Base-by-base conservation (phyloP, 2,329 filamentous ascomycete genomes). In the Endocalyx cinctus region DNA sequence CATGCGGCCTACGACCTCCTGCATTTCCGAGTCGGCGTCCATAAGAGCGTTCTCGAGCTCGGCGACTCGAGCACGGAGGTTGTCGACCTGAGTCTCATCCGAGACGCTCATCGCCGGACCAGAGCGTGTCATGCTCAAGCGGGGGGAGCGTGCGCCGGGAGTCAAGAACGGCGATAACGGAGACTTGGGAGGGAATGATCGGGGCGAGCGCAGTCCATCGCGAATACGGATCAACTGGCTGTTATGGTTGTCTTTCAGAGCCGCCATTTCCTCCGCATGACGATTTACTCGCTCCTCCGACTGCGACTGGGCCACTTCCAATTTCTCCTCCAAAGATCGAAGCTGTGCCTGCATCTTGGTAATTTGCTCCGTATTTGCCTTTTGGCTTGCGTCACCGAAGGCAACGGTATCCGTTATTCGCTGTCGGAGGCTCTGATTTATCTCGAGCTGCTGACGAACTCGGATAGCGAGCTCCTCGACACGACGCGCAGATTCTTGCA, bases 371-470 rank as follows among this genome's bases (percentile, higher is more conserved):
- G 84, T 84, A 42, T 88, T 94, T 39, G 79, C 66, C 51, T 82
- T 81, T 57, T 94, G 89, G 49, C 92, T 87, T 19, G 74, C 72
- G 51, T 97, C 90, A 37, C 90, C 89, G 43, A 87, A 84, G 33
- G 78, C 69, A 23, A 97, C 85, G 2, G 89, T 87, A 14, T 85
- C 77, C 6, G 82, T 69, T 3, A 98, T 78, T 26, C 90, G 84
- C 35, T 76, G 69, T 36, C 88, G 82, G 31, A 98, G 70, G 17
- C 76, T 70, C 23, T 75, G 71, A 59, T 97, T 97, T 19, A 76
- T 75, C n/a, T 79, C 68, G 26, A 97, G 72, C 59, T 96, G 90
- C 35, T 79, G 70, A 35, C 82, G 80, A 16, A 96, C 87, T 55
- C 94, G 82, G 25, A 70, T 67, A 6, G 87, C 85, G 14, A 97